phyloP scores from a whole-genome alignment of 257 asterid genomes.

The Mentha longifolia region DNA sequence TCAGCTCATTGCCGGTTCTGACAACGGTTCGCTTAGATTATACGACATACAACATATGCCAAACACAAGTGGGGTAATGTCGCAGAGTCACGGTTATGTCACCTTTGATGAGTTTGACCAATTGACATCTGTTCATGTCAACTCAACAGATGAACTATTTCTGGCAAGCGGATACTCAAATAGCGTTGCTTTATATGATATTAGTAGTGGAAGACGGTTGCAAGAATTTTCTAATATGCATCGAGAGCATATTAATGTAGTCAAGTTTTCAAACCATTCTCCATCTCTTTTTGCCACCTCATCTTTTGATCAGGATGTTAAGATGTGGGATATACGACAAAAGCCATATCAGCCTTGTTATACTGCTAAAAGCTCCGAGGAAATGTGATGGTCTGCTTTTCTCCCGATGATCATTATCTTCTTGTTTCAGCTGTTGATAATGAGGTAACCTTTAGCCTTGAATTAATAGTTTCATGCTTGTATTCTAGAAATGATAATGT shows the following conservation, averaged over 20 bases:
- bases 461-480: conserved; percentile 23
- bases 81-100: conserved; percentile 49
- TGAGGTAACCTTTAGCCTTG: conserved; percentile 60
- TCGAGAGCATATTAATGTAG: conserved; percentile 82
- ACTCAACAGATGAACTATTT: conserved; percentile 87
- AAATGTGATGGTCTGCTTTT: conserved; percentile 95
- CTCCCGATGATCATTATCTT: conserved; percentile 92
- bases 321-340: conserved; percentile 94
- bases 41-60: conserved; percentile 62
- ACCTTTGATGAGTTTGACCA: conserved; percentile 87
- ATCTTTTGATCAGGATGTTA: conserved; percentile 86
- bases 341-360: conserved; percentile 78
- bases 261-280: conserved; percentile 91
- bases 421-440: conserved; percentile 96
- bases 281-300: conserved; percentile 90
- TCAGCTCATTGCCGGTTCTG: conserved; percentile 98
- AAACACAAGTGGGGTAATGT: conserved; percentile 48
- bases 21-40: conserved; percentile 81
- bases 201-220: conserved; percentile 70
- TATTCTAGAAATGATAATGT: not conserved
- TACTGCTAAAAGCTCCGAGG: conserved; percentile 82
- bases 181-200: conserved; percentile 81
- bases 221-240: conserved; percentile 88
- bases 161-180: conserved; percentile 94
- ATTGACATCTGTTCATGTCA: conserved; percentile 90